Conservation (phyloP, 2,329 filamentous ascomycete genomes). For the Trichoderma sp. region DNA sequence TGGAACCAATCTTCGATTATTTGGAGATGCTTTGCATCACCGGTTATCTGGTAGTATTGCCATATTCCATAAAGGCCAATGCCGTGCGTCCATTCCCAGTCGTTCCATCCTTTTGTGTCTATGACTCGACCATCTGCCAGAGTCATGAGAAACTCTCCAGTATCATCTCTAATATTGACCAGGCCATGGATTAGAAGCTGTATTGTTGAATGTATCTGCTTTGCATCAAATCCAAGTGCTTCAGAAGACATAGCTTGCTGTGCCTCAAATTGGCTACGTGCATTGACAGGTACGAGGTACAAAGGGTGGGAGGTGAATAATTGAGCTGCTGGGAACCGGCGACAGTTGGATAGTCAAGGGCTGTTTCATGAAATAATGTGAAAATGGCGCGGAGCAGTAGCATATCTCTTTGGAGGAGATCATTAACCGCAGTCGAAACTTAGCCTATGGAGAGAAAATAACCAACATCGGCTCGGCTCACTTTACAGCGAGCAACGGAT, state of each 20-base stretch:
- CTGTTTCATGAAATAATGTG: background rate
- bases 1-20: slow-evolving; percentile 23
- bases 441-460: background rate
- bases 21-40: slow-evolving; percentile 6
- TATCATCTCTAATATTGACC: slow-evolving; percentile 20
- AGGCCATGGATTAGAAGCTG: slow-evolving; percentile 17
- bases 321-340: background rate
- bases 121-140: slow-evolving; percentile 17
- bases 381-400: background rate
- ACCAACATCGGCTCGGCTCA: slow-evolving; percentile 19
- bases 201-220: slow-evolving; percentile 19
- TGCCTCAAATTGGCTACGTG: background rate
- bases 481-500: slow-evolving; percentile 1
- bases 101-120: slow-evolving; percentile 24
- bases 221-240: slow-evolving; percentile 3
- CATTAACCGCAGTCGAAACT: background rate
- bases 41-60: slow-evolving; percentile 17
- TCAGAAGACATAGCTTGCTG: background rate
- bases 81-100: slow-evolving; percentile 25
- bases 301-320: background rate
- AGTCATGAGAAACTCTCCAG: slow-evolving; percentile 19
- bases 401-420: background rate
- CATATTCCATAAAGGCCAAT: slow-evolving; percentile 23
- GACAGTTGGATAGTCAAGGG: background rate
- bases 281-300: background rate